Base-by-base conservation (phyloP, 2,329 filamentous ascomycete genomes). In the Periconia macrospinosa region DNA sequence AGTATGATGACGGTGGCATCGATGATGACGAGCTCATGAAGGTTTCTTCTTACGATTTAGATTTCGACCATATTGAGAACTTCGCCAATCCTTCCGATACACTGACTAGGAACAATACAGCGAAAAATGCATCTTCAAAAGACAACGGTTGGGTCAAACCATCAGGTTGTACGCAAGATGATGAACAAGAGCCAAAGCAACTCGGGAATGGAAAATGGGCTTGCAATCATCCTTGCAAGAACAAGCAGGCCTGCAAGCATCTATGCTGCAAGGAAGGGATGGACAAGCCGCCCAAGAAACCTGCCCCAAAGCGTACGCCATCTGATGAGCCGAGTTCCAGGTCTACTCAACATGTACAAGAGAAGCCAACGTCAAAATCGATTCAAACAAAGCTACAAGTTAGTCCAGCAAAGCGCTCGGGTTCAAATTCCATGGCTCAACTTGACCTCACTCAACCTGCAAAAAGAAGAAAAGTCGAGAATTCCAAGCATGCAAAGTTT, bases 181-280 rank as follows among this genome's bases (percentile, higher is more conserved):
- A 54, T 43, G 44, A 55, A 23, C 57, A 61, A 33, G 73, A 80
- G 45, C 80, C 85, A 5, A 68, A 75, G 1, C 81, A 79, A 60
- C 80, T 92, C 56, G 72, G 78, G 0, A 92, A 90, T 64, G 89
- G 89, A 0, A 89, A 82, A 64, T 92, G 87, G 85, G 81, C 81
- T 35, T 93, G 90, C 72, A 88, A 88, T 53, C 90, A 93, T 65
- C 72, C 72, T 17, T 92, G 90, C 75, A 85, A 82, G 61, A 78
- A 87, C 59, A 86, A 83, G 60, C 75, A 69, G 40, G 73, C 67
- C 10, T 92, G 90, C 71, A 89, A 85, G 60, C 90, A 93, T 63
- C 72, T 82, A 35, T 93, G 90, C 63, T 93, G 90, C 64, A 81
- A 81, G 20, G 85, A 90, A 55, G 90, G 90, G 0, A 66, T 89